phyloP scores from a whole-genome alignment of 2,329 filamentous ascomycete genomes.

The Kalmusia sp. region DNA sequence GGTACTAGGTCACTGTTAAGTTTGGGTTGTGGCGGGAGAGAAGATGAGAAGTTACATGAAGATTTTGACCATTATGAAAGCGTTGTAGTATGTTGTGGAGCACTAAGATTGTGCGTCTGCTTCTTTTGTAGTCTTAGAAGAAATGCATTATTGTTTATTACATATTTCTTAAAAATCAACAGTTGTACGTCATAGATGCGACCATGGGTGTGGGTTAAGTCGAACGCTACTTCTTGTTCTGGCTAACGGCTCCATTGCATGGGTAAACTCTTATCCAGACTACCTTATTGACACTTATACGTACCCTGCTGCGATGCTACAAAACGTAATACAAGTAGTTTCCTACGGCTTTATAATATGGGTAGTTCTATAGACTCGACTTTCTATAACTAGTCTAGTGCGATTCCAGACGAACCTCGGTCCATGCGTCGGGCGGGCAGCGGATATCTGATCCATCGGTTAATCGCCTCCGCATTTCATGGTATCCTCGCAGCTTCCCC shows the following conservation, averaged over 20 bases:
- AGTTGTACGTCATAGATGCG: conserved; percentile 2
- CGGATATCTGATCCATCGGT: conserved; percentile 7
- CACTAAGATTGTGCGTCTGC: too few relatives aligned
- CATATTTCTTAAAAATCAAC: not conserved
- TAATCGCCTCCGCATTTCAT: conserved; percentile 6
- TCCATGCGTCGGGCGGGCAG: not conserved
- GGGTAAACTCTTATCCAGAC: conserved; percentile 1
- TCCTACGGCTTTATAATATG: not conserved
- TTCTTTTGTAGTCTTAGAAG: too few relatives aligned
- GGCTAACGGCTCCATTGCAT: not conserved
- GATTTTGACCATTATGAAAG: not conserved
- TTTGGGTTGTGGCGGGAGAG: too few relatives aligned
- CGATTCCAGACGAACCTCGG: not conserved
- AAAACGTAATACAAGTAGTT: not conserved
- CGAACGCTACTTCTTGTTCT: not conserved
- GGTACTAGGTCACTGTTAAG: conserved; percentile 18
- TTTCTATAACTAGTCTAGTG: not conserved
- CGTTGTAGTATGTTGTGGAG: too few relatives aligned
- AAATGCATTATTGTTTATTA: too few relatives aligned
- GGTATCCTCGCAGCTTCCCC: not conserved
- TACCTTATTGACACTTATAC: not conserved
- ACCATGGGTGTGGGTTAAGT: not conserved
- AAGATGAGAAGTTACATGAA: not conserved
- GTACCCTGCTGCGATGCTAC: not conserved
- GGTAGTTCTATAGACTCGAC: not conserved